Percentiles rank a stretch among this genome's conserved stretches.
These are phyloP conservation scores for Macrophomina tecta DNA, from an alignment of 2,329 filamentous ascomycete species.

Conservation along the genomic window DNA sequence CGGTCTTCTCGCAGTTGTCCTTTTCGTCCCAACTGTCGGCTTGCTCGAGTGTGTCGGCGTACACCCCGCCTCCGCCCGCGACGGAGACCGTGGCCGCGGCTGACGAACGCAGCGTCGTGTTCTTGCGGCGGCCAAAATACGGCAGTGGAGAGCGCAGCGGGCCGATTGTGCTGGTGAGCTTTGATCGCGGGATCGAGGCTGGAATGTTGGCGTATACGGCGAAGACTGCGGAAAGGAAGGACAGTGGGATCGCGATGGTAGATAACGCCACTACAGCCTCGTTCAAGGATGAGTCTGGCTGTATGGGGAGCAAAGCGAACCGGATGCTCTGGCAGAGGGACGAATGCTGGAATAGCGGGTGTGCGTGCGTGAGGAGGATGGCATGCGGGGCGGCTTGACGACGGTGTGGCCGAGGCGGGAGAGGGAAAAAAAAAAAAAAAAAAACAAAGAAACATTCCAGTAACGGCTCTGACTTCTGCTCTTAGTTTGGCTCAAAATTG, in stretches of 20 bases:
- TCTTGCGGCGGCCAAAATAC: slow-evolving; percentile 40
- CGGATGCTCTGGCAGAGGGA: slow-evolving; percentile 15
- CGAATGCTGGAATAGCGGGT: background rate
- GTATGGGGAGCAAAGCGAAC: background rate
- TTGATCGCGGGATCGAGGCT: slow-evolving; percentile 31
- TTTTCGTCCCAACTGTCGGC: background rate
- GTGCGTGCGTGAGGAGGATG: slow-evolving; percentile 5
- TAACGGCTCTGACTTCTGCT: background rate
- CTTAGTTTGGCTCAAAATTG: background rate
- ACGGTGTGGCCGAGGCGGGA: background rate
- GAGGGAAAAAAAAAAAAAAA: background rate
- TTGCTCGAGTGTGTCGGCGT: background rate
- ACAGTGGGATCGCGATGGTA: slow-evolving; percentile 14
- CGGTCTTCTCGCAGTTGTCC: background rate
- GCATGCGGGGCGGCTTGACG: background rate
- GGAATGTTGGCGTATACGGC: slow-evolving; percentile 31
- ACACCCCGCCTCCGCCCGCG: slow-evolving; percentile 1
- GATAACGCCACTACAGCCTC: background rate
- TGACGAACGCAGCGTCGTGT: slow-evolving; percentile 43
- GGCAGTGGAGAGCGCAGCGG: slow-evolving; percentile 35
- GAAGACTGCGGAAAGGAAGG: slow-evolving; percentile 26
- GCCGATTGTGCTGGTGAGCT: slow-evolving; percentile 42
- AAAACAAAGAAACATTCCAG: background rate
- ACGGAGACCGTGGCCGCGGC: slow-evolving; percentile 38
- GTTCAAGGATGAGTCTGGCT: background rate